Percentiles rank a stretch among this genome's conserved stretches.
phyloP scores from a whole-genome alignment of 2,329 filamentous ascomycete genomes.

The Exophiala viscosa region DNA sequence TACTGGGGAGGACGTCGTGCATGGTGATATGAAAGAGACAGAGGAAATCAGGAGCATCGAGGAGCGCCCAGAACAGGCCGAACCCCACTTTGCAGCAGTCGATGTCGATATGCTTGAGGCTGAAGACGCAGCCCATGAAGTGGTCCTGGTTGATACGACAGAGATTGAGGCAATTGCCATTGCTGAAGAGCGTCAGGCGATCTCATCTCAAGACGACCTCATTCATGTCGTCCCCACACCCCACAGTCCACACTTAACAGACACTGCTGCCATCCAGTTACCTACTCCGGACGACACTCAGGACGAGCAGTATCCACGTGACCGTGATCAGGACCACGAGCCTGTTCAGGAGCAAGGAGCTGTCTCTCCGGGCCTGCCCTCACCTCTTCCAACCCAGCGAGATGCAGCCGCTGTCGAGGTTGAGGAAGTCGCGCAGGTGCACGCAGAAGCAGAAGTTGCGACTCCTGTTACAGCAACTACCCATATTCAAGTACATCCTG shows the following conservation, averaged over 20 bases:
- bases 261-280: conserved; percentile 3
- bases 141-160: background rate
- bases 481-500: background rate
- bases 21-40: background rate
- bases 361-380: background rate
- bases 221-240: too few species aligned
- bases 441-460: background rate
- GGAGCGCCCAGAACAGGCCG: too few species aligned
- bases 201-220: background rate
- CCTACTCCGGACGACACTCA: conserved; percentile 24
- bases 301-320: background rate
- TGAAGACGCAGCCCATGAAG: too few species aligned
- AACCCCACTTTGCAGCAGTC: too few species aligned
- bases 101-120: too few species aligned
- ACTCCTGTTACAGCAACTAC: background rate
- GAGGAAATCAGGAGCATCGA: background rate
- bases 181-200: background rate
- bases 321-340: background rate
- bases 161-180: background rate
- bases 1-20: too few species aligned
- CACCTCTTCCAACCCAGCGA: conserved; percentile 1
- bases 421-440: background rate
- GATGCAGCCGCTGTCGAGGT: background rate
- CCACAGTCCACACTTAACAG: background rate
- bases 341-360: background rate